Evolutionary conservation across 345 rosid species (phyloP), one percentile per base, ranked within the genome.

Genomic region (Gynandropsis gynandra): DNA sequence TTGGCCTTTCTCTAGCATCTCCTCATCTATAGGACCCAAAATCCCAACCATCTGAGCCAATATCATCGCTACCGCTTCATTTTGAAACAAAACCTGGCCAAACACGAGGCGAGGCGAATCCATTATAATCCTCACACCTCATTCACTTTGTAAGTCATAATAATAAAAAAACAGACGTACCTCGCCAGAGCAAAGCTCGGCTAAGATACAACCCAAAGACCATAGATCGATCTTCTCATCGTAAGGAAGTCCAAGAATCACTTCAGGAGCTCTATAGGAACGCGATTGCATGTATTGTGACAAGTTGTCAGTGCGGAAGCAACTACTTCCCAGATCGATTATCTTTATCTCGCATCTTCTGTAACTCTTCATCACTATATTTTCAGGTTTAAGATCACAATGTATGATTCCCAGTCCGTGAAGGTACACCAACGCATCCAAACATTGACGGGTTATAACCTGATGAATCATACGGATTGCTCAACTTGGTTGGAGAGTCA

Each of bases 321-420:
- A 87, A 59, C 99, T 92, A 73, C 97, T 87, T 61, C 99, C 99
- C 11, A 92, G 97, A 72, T 92, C 99, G n/a, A 92, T 92, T 53
- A 87, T 74, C 62, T 92, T 92, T 42, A 87, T 63, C 67, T 79
- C 80, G 10, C 88, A 79, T 70, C 74, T 81, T 33, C 74, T 71
- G 70, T 92, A 87, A 66, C 90, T 85, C 68, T 81, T 92, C 46
- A 92, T 79, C 16, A 92, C 78, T 63, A 92, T 75, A 35, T 92
- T 92, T 64, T 92, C 97, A 1, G 97, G 97, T 71, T 92, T 92
- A 32, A 92, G 80, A 77, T 92, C 98, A 50, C 98, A 85, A 66
- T 92, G 98, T 54, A 92, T 81, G 44, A 92, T 80, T 66, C 95
- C 98, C 77, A 92, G 54, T 16, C 62, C 64, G 13, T 92, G 97